phyloP scores from a whole-genome alignment of 805 yeast genomes.

The Barnettozyma vustinii region DNA sequence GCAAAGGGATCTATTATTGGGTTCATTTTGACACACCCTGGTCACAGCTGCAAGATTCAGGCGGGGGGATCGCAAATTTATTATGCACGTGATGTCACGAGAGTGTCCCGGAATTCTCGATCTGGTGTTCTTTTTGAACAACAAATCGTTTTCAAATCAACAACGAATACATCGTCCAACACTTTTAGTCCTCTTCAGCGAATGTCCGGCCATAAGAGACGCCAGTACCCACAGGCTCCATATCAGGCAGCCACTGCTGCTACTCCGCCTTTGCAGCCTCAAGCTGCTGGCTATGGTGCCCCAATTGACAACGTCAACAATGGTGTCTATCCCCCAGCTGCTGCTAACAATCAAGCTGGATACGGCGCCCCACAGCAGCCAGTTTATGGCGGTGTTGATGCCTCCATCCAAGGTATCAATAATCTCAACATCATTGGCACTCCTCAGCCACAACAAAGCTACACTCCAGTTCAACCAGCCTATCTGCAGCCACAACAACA shows the following conservation, averaged over 20 bases:
- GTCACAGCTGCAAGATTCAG: no score
- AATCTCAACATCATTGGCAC: slow-evolving; percentile 16
- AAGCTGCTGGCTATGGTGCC: background rate
- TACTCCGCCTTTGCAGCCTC: slow-evolving; percentile 9
- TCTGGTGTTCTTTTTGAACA: slow-evolving; percentile 1
- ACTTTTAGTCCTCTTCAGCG: background rate
- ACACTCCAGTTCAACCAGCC: slow-evolving; percentile 5
- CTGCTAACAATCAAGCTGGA: slow-evolving; percentile 9
- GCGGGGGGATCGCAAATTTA: no score
- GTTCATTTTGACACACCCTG: no score
- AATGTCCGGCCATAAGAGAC: slow-evolving; percentile 27
- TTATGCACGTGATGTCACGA: background rate
- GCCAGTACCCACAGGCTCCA: slow-evolving; percentile 30
- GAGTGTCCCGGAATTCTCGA: background rate
- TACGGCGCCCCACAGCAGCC: slow-evolving; percentile 20
- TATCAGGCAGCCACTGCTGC: slow-evolving; percentile 15
- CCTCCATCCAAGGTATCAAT: slow-evolving; percentile 16
- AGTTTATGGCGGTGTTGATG: slow-evolving; percentile 12
- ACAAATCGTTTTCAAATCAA: slow-evolving; percentile 3
- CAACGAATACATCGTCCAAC: background rate
- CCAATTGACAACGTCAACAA: slow-evolving; percentile 12
- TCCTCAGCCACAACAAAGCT: slow-evolving; percentile 21
- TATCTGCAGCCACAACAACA: slow-evolving; percentile 9
- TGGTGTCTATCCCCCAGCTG: slow-evolving; percentile 12
- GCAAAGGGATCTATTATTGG: no score